Evolutionary conservation across 768 basidiomycete species (phyloP).

Genomic region (Mycena galopus): DNA sequence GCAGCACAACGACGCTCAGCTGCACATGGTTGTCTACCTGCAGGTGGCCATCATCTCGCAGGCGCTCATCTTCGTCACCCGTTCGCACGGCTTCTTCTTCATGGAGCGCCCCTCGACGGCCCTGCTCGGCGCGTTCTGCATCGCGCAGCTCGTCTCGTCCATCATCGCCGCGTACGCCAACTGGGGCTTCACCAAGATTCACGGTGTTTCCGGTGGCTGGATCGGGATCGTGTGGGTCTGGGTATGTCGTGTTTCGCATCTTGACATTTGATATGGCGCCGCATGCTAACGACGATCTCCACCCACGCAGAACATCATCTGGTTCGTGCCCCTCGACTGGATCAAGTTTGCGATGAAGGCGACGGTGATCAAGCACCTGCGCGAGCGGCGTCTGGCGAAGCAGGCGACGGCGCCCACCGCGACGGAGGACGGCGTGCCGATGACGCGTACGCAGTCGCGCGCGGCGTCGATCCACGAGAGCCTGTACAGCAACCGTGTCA

Average conservation of each 20-base stretch:
- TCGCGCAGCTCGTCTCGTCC: conserved; percentile 94
- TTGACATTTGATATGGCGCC: not conserved
- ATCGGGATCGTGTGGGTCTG: conserved; percentile 98
- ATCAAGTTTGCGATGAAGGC: conserved; percentile 98
- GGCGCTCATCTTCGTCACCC: conserved; percentile 96
- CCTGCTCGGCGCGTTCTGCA: conserved; percentile 89
- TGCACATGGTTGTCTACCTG: conserved; percentile 93
- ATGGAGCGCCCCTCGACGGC: conserved; percentile 95
- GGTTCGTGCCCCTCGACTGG: conserved; percentile 96
- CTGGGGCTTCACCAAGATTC: conserved; percentile 94
- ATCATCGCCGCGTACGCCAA: conserved; percentile 95
- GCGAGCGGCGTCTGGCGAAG: conserved; percentile 67
- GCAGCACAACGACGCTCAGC: conserved; percentile 72
- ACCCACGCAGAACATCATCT: conserved; percentile 81
- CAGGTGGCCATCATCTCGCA: conserved; percentile 99
- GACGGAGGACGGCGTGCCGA: conserved; percentile 71
- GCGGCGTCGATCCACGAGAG: conserved; percentile 92
- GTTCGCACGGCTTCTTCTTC: conserved; percentile 96
- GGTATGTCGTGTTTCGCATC: conserved; percentile 65
- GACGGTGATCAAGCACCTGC: conserved; percentile 88
- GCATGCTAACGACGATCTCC: conserved; percentile 33
- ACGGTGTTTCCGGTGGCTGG: conserved; percentile 89
- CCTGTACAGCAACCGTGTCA: conserved; percentile 94
- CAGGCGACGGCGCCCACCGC: conserved; percentile 49
- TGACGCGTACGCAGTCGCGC: conserved; percentile 90